These are phyloP conservation scores for Halophytophthora batemanensis DNA, from an alignment of 352 stramenopile species.

Conservation along the genomic window DNA sequence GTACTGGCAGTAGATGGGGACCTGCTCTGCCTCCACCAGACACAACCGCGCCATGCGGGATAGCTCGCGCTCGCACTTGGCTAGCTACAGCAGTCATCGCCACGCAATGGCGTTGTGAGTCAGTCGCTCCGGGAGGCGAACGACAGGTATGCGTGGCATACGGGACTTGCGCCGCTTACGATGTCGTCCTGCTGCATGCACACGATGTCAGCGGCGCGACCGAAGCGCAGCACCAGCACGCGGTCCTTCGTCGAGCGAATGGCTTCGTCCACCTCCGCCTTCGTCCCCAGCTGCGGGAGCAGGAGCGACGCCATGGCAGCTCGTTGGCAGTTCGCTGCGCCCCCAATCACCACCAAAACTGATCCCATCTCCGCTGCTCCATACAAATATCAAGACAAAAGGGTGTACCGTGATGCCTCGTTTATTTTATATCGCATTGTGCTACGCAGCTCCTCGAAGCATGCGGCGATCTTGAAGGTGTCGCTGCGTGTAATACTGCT, in stretches of 20 bases:
- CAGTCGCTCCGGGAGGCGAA: background rate
- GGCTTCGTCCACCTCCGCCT: slow-evolving; percentile 67
- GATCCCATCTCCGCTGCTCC: too few relatives aligned
- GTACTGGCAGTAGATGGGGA: slow-evolving; percentile 85
- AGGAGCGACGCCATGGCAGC: slow-evolving; percentile 61
- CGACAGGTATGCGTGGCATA: background rate
- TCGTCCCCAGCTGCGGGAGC: slow-evolving; percentile 59
- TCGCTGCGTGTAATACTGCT: slow-evolving; percentile 60
- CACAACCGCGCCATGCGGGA: slow-evolving; percentile 77
- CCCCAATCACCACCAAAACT: too few relatives aligned
- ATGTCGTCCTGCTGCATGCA: slow-evolving; percentile 87
- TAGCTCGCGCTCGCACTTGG: slow-evolving; percentile 71
- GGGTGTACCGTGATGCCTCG: too few relatives aligned
- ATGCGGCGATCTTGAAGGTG: slow-evolving; percentile 19
- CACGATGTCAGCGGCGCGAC: slow-evolving; percentile 50
- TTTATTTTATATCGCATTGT: too few relatives aligned
- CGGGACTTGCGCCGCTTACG: slow-evolving; percentile 27
- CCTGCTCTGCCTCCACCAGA: slow-evolving; percentile 64
- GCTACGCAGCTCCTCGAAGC: too few relatives aligned
- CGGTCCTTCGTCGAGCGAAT: slow-evolving; percentile 80
- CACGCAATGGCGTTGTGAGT: background rate
- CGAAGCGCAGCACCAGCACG: slow-evolving; percentile 82
- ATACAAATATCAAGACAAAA: too few relatives aligned
- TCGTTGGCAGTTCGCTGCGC: too few relatives aligned
- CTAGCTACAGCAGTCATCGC: slow-evolving; percentile 38